These are phyloP conservation scores for Asterophora lycoperdoides DNA, from an alignment of 768 basidiomycete genomes.

Conservation along the genomic window DNA sequence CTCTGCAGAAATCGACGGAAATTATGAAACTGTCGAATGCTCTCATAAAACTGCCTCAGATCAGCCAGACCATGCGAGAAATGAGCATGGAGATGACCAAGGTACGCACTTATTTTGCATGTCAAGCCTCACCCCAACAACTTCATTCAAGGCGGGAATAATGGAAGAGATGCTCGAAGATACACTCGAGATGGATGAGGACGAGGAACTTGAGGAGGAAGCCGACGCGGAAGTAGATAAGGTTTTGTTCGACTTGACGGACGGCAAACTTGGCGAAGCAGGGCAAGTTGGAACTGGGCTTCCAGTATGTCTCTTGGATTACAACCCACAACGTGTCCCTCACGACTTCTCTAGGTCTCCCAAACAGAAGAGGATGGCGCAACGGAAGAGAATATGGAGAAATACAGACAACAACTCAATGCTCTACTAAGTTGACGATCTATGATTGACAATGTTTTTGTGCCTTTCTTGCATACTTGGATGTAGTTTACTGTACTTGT, in stretches of 20 bases:
- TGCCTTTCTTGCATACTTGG: constrained; percentile 6
- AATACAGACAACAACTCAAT: constrained; percentile 85
- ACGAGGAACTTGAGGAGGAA: constrained; percentile 93
- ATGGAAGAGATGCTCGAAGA: constrained; percentile 99
- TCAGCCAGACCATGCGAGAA: constrained; percentile 89
- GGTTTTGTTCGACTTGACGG: constrained; percentile 90
- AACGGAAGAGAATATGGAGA: constrained; percentile 83
- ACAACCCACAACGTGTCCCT: constrained; percentile 8
- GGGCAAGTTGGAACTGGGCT: constrained; percentile 67
- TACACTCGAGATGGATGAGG: constrained; percentile 85
- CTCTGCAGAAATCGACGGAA: constrained; percentile 95
- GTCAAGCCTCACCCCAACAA: not conserved
- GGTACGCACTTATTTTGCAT: constrained; percentile 37
- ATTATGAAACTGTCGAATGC: constrained; percentile 98
- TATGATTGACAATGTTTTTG: constrained; percentile 7
- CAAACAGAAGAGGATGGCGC: constrained; percentile 73
- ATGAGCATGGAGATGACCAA: constrained; percentile 99
- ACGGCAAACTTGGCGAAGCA: constrained; percentile 90
- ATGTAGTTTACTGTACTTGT: constrained; percentile 5
- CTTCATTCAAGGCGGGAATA: constrained; percentile 75
- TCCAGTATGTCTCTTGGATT: constrained; percentile 53
- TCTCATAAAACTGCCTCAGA: constrained; percentile 87
- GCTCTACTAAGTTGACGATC: constrained; percentile 65
- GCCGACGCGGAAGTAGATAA: constrained; percentile 98
- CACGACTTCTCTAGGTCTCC: constrained; percentile 45